Base-by-base conservation (phyloP, 768 basidiomycete species). In the Heimioporus sp. region DNA sequence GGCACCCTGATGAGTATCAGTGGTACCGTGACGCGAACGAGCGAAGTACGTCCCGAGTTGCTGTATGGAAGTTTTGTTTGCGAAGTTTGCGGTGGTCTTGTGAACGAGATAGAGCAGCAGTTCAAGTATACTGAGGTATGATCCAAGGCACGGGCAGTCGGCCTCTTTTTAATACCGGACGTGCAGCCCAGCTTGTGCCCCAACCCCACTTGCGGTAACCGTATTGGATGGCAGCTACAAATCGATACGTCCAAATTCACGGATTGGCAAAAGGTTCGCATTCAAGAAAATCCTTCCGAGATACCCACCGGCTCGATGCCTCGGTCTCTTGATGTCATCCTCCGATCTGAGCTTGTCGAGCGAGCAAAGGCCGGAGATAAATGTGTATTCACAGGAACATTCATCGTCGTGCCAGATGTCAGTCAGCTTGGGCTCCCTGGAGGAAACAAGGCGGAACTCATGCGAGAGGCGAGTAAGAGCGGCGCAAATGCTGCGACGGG, bases 241-340 rank as follows among this genome's bases (percentile, higher is more conserved):
- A 92, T 98, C 52, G 96, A 98, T 67, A 86, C 87, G 48, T 95
- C 92, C 28, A 95, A 92, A 68, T 99, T 99, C 67, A 91, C 92
- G 1, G 97, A 99, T 67, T 98, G 97, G 97, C 97, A 99, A 70
- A 98, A 98, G 70, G 94, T 98, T 43, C 86, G 97, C 40, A 98
- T 99, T 41, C 97, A 99, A 65, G 97, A 99, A 74, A 98, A 98
- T 63, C 87, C 96, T 10, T 97, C 95, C 24, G 97, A 98, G 72
- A 98, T 99, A 51, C 97, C 97, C 1, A 98, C 96, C 0, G 97
- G 97, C 2, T 92, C 89, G 4, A 99, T 98, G 97, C 97, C 97
- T 28, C 86, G 96, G 31, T 96, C 93, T 24, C 74, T 98, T 51
- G 96, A 98, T 66, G 96, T 98, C 39, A 92, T 98, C 57, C 82